Evolutionary conservation across 495 filamentous ascomycete species (phyloP), one percentile per base, ranked within the genome.

Genomic region (Amorphotheca resinae): DNA sequence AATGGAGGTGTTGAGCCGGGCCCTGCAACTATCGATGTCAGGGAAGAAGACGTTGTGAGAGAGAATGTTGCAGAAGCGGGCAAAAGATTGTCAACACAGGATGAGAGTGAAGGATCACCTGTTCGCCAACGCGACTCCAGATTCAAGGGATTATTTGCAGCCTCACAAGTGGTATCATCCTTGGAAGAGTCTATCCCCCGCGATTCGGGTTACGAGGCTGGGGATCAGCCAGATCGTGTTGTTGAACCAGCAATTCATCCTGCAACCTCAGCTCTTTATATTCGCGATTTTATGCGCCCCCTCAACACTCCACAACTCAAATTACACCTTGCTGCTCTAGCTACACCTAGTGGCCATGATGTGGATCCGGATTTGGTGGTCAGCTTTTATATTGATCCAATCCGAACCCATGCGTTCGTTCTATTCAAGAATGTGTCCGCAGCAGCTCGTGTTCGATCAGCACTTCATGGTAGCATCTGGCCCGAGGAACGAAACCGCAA

Each of bases 221-320:
- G 18, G 22, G 49, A 52, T 41, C 5, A 28, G 25, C 44, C 47
- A 32, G 51, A 52, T 39, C 48, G 48, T 12, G 51, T 65, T 17
- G 69, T 82, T 22, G 65, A 67, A 34, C 80, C 87, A 9, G 76
- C 88, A 3, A 60, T 82, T 20, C 91, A 96, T 63, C 74, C 81
- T 9, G 86, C 86, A 1, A 98, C 91, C 4, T 58, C 80, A 23
- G 78, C 85, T 31, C 67, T 98, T 36, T 98, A 95, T 64, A 93
- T 98, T 54, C 80, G 81, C 52, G 77, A 93, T 51, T 73, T 98
- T 34, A 87, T 93, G 78, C 76, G 91, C 32, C 91, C 91, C 12
- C 67, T 98, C 7, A 82, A 82, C 47, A 71, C 73, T 1, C 54
- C 54, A 4, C 56, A 63, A 1, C 69, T 98, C 4, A 72, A 72